phyloP scores from a whole-genome alignment of 2,329 filamentous ascomycete species.

The Allantophomopsis lycopodina region DNA sequence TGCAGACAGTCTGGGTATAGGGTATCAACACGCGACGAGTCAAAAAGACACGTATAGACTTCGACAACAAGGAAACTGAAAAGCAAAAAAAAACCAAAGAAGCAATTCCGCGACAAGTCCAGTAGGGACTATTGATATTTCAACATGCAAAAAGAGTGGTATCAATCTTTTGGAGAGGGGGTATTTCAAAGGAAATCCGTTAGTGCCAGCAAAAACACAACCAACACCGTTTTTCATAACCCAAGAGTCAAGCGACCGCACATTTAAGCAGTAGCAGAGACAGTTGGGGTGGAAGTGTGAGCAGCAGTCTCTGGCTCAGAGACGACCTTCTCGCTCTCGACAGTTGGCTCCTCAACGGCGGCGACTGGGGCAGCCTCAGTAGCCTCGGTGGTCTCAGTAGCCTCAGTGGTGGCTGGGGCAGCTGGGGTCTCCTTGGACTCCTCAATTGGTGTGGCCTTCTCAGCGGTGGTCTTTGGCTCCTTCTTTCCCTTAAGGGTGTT shows the following conservation, averaged over 20 bases:
- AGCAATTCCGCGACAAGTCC: constrained; percentile 4
- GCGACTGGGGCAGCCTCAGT: constrained; percentile 14
- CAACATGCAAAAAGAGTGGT: constrained; percentile 22
- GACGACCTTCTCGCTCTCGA: constrained; percentile 6
- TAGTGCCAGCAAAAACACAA: too few relatives aligned
- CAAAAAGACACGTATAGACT: too few relatives aligned
- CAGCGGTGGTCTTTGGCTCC: constrained; percentile 21
- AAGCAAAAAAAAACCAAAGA: constrained; percentile 8
- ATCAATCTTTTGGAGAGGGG: constrained; percentile 16
- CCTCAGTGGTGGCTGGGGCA: constrained; percentile 15
- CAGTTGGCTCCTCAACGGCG: constrained; percentile 9
- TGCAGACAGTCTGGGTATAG: constrained; percentile 23
- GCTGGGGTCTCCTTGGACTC: constrained; percentile 18
- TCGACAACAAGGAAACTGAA: constrained; percentile 9
- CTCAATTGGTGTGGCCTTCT: constrained; percentile 27
- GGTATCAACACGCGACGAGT: constrained; percentile 21
- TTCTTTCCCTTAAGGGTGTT: constrained; percentile 19
- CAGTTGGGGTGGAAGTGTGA: constrained; percentile 12
- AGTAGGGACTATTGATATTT: too few relatives aligned
- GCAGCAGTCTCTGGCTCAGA: constrained; percentile 10
- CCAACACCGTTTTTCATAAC: too few relatives aligned
- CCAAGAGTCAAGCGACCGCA: too few relatives aligned
- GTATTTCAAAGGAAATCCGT: constrained; percentile 20
- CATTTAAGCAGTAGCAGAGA: constrained; percentile 17
- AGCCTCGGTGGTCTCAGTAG: constrained; percentile 16